Percentiles rank a stretch among this genome's conserved stretches.
phyloP scores from a whole-genome alignment of 495 filamentous ascomycete genomes.

The Hypoxylon lenormandii region DNA sequence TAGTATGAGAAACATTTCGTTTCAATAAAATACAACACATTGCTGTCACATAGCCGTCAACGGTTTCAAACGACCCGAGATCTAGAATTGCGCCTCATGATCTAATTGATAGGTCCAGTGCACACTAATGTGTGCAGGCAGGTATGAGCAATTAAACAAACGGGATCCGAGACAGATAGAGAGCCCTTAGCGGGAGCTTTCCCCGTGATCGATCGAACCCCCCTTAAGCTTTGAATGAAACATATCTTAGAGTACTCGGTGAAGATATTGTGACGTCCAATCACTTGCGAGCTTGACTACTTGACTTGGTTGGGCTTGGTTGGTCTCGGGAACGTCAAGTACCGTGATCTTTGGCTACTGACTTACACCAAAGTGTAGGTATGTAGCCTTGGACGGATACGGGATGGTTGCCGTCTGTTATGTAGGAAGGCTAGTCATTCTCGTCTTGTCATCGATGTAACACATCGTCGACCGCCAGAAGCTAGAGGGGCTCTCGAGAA shows the following conservation, averaged over 20 bases:
- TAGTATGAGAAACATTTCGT: background rate
- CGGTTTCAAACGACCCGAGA: conserved; percentile 8
- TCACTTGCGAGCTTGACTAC: background rate
- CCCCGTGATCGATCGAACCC: conserved; percentile 23
- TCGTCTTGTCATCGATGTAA: conserved; percentile 24
- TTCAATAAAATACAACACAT: conserved; percentile 9
- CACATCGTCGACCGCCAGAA: conserved; percentile 40
- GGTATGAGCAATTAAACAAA: conserved; percentile 36
- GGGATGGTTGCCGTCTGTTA: conserved; percentile 2
- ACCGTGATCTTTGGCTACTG: conserved; percentile 26
- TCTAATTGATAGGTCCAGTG: conserved; percentile 7
- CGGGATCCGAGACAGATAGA: conserved; percentile 12
- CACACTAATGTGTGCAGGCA: conserved; percentile 5
- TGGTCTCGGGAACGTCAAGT: conserved; percentile 29
- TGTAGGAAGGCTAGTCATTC: conserved; percentile 34
- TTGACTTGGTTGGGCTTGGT: conserved; percentile 8
- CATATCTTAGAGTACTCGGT: conserved; percentile 34
- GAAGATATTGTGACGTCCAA: conserved; percentile 24
- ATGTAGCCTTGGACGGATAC: conserved; percentile 17
- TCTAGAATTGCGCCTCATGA: conserved; percentile 38
- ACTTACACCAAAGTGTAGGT: background rate
- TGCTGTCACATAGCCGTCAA: conserved; percentile 4
- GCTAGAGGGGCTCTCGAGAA: conserved; percentile 22
- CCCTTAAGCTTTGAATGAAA: conserved; percentile 17
- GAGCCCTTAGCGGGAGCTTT: conserved; percentile 13